Conservation (phyloP, 2,329 filamentous ascomycete genomes). For the Alternaria atra region DNA sequence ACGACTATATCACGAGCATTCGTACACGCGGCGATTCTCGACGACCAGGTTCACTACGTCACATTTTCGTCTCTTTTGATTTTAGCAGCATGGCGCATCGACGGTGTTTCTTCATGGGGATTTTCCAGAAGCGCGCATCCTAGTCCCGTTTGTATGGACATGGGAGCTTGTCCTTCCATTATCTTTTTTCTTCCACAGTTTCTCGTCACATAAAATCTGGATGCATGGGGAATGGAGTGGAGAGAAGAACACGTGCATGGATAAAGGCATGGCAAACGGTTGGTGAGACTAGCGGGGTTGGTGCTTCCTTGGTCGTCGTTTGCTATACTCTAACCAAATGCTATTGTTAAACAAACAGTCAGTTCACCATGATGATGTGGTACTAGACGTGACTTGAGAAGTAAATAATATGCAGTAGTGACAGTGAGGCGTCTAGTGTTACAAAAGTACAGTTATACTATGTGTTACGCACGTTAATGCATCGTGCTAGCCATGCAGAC, state of each 20-base stretch:
- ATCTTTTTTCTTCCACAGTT: background rate
- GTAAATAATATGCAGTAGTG: background rate
- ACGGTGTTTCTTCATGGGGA: slow-evolving; percentile 6
- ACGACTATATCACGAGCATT: slow-evolving; percentile 9
- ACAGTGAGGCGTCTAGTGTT: background rate
- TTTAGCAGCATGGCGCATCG: slow-evolving; percentile 26
- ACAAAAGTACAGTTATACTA: background rate
- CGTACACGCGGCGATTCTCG: background rate
- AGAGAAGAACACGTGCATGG: background rate
- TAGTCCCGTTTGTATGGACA: background rate
- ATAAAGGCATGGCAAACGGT: background rate
- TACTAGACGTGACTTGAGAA: background rate
- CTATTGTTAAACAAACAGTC: background rate
- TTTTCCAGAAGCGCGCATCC: slow-evolving; percentile 5
- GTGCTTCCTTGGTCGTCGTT: background rate
- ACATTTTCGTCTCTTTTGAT: slow-evolving; percentile 2
- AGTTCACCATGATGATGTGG: background rate
- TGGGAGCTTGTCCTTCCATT: background rate
- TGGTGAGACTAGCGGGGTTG: background rate
- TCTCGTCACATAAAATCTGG: background rate
- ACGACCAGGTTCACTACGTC: slow-evolving; percentile 1
- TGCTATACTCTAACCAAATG: background rate
- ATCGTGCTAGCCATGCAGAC: background rate
- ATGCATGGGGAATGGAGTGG: background rate
- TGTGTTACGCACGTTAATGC: background rate